A percentile compares a stretch with the other conserved stretches of the same genome.
phyloP scores from a whole-genome alignment of 2,329 filamentous ascomycete species.

The Arthrinium phaeospermum region DNA sequence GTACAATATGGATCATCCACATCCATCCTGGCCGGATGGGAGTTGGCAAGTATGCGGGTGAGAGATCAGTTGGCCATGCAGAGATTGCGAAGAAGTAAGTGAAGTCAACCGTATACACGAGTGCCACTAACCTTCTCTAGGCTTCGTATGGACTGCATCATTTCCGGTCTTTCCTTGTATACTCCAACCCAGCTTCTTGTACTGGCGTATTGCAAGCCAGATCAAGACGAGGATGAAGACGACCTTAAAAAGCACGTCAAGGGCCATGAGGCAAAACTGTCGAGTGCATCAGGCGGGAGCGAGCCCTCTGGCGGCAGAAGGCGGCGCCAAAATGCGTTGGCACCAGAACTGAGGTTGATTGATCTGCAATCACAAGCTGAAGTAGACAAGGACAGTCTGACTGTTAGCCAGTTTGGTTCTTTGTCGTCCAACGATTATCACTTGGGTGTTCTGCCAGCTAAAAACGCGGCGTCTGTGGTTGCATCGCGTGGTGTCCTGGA shows the following conservation, averaged over 20 bases:
- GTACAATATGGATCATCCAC: slow-evolving; percentile 94
- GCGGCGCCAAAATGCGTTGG: slow-evolving; percentile 77
- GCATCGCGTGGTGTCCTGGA: slow-evolving; percentile 76
- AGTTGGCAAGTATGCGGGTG: slow-evolving; percentile 69
- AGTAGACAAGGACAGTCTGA: slow-evolving; percentile 84
- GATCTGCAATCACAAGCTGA: slow-evolving; percentile 87
- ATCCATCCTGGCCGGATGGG: slow-evolving; percentile 78
- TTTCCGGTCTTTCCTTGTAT: slow-evolving; percentile 96
- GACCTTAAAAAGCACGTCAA: slow-evolving; percentile 36
- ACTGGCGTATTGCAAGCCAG: slow-evolving; percentile 84
- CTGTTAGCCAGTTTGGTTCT: slow-evolving; percentile 84
- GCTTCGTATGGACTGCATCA: slow-evolving; percentile 94
- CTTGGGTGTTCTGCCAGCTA: slow-evolving; percentile 80
- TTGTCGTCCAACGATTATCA: slow-evolving; percentile 92
- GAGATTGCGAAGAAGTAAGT: slow-evolving; percentile 93
- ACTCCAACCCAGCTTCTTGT: slow-evolving; percentile 89
- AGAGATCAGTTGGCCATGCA: slow-evolving; percentile 77
- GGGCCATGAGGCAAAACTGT: slow-evolving; percentile 49
- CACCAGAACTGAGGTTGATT: slow-evolving; percentile 89
- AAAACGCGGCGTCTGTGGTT: slow-evolving; percentile 66
- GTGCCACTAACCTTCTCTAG: slow-evolving; percentile 51
- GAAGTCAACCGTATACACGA: not conserved
- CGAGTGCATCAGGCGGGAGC: slow-evolving; percentile 56
- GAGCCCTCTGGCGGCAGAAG: slow-evolving; percentile 70
- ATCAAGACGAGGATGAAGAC: slow-evolving; percentile 67